Evolutionary conservation across 2,329 filamentous ascomycete species (phyloP).

Genomic region (Trichoderma sp.): DNA sequence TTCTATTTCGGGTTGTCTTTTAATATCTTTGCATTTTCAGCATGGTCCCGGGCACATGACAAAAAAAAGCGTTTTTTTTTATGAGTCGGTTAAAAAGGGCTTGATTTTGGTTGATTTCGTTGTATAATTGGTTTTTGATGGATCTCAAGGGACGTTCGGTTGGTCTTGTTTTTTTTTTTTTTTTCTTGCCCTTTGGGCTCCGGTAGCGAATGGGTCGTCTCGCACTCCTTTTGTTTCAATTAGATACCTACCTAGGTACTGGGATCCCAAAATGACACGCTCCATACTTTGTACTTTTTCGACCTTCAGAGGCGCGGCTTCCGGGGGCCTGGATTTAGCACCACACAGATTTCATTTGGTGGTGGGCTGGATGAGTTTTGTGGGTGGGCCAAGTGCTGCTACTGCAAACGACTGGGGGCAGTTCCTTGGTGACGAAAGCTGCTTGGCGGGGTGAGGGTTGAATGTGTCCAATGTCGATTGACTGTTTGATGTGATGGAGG

Average conservation of each 20-base stretch:
- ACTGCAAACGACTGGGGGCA: conserved; percentile 16
- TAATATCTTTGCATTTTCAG: conserved; percentile 15
- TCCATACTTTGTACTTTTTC: conserved; percentile 10
- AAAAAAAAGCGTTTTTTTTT: conserved; percentile 12
- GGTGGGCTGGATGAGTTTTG: conserved; percentile 17
- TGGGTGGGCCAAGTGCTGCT: conserved; percentile 15
- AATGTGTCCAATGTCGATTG: conserved; percentile 11
- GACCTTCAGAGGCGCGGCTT: conserved; percentile 7
- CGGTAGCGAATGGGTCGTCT: conserved; percentile 11
- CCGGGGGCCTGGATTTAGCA: conserved; percentile 12
- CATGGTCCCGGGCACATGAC: conserved; percentile 13
- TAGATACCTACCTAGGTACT: conserved; percentile 20
- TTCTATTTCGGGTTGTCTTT: conserved; percentile 12
- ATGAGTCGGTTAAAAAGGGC: conserved; percentile 13
- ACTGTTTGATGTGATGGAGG: conserved; percentile 5
- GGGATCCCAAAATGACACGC: conserved; percentile 4
- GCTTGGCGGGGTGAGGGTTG: conserved; percentile 15
- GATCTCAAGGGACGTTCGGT: conserved; percentile 10
- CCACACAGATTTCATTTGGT: conserved; percentile 8
- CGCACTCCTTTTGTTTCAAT: conserved; percentile 20
- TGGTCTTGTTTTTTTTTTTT: neutral
- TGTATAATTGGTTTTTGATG: conserved; percentile 23
- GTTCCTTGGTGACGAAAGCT: conserved; percentile 10
- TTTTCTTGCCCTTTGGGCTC: conserved; percentile 2
- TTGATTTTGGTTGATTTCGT: conserved; percentile 8